These are phyloP conservation scores for Juncus effusus DNA, from an alignment of 176 grass and related monocot species.

Conservation along the genomic window DNA sequence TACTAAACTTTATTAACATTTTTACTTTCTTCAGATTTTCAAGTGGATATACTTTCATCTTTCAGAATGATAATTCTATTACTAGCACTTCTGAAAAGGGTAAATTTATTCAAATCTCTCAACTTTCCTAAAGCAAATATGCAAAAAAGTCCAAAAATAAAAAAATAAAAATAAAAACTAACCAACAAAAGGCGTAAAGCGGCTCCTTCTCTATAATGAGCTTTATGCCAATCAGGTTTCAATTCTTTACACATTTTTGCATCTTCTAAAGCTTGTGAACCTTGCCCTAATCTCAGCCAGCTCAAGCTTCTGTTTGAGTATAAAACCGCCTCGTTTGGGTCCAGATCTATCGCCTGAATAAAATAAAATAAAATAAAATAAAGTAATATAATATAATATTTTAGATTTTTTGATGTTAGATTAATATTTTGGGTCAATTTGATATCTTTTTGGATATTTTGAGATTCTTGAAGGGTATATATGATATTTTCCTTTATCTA, in stretches of 20 bases:
- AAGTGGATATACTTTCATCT: too few relatives aligned
- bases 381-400: too few relatives aligned
- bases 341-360: slow-evolving; percentile 70
- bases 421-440: too few relatives aligned
- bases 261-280: slow-evolving; percentile 63
- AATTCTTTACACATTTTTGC: slow-evolving; percentile 58
- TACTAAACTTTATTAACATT: too few relatives aligned
- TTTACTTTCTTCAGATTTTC: too few relatives aligned
- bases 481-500: too few relatives aligned
- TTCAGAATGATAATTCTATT: too few relatives aligned
- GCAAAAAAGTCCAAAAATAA: slow-evolving; percentile 2
- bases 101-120: too few relatives aligned
- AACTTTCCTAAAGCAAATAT: not conserved
- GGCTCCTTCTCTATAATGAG: slow-evolving; percentile 83
- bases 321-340: slow-evolving; percentile 60
- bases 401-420: too few relatives aligned
- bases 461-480: not conserved
- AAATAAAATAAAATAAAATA: not conserved
- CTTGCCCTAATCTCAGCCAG: slow-evolving; percentile 73
- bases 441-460: not conserved
- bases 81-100: too few relatives aligned
- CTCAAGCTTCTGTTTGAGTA: slow-evolving; percentile 86
- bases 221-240: slow-evolving; percentile 82
- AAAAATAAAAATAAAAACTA: slow-evolving; percentile 8
- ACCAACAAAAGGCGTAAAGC: slow-evolving; percentile 75